phyloP scores from a whole-genome alignment of 1,284 basidiomycete species.

The Marasmius fiardii region DNA sequence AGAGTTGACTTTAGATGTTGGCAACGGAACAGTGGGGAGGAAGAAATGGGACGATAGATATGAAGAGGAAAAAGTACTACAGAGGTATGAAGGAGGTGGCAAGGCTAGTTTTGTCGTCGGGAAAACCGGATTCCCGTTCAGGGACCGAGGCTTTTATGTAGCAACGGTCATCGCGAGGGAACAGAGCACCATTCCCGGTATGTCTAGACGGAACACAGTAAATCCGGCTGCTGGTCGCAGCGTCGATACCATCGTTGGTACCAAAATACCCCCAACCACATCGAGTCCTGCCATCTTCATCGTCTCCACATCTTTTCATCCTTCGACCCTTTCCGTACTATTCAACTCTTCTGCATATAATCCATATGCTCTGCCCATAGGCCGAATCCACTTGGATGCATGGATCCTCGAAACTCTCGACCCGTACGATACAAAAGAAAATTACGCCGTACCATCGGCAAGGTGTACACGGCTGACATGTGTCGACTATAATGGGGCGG shows the following conservation, averaged over 20 bases:
- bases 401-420: slow-evolving; percentile 98
- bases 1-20: slow-evolving; percentile 50
- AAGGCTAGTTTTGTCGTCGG: slow-evolving; percentile 67
- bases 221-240: slow-evolving; percentile 25
- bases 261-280: slow-evolving; percentile 12
- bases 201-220: slow-evolving; percentile 29
- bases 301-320: slow-evolving; percentile 44
- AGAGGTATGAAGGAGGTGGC: slow-evolving; percentile 80
- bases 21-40: slow-evolving; percentile 32
- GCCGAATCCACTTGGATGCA: slow-evolving; percentile 85
- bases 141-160: slow-evolving; percentile 84
- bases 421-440: slow-evolving; percentile 87
- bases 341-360: slow-evolving; percentile 79
- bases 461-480: slow-evolving; percentile 86
- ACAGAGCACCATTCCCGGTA: slow-evolving; percentile 30
- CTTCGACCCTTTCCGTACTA: slow-evolving; percentile 76
- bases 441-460: slow-evolving; percentile 94
- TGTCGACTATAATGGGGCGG: slow-evolving; percentile 85
- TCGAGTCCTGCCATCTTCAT: background rate
- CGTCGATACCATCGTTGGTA: slow-evolving; percentile 14
- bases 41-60: slow-evolving; percentile 86
- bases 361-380: slow-evolving; percentile 69
- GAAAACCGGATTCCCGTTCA: slow-evolving; percentile 86
- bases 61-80: slow-evolving; percentile 66
- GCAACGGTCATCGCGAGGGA: slow-evolving; percentile 74